Conservation (phyloP, 2,329 filamentous ascomycete species). For the Xylaria sp. region DNA sequence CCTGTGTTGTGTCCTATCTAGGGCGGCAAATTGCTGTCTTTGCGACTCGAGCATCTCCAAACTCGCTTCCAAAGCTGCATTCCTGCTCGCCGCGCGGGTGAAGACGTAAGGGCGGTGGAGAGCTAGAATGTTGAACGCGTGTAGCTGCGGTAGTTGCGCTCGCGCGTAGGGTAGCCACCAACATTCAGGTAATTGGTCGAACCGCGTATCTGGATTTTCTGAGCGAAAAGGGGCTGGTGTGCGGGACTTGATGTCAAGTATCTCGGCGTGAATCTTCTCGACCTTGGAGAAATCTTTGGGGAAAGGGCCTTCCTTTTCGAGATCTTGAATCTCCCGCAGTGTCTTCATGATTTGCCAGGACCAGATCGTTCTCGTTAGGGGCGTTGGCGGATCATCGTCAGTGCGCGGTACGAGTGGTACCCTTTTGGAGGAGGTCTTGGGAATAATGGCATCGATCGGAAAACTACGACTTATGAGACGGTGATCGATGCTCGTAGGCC, state of each 20-base stretch:
- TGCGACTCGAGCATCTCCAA: conserved; percentile 67
- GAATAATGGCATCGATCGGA: conserved; percentile 65
- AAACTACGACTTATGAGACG: conserved; percentile 59
- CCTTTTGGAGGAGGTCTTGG: conserved; percentile 59
- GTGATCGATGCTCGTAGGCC: conserved; percentile 66
- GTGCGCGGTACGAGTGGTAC: conserved; percentile 61
- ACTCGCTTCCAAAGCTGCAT: conserved; percentile 66
- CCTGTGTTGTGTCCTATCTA: conserved; percentile 64
- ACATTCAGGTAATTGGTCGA: conserved; percentile 64
- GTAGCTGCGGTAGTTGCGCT: conserved; percentile 59
- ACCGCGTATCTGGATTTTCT: conserved; percentile 67
- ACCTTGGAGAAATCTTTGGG: conserved; percentile 66
- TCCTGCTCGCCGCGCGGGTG: conserved; percentile 63
- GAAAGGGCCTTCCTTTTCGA: conserved; percentile 67
- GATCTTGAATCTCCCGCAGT: conserved; percentile 63
- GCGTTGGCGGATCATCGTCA: conserved; percentile 66
- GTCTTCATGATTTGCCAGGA: conserved; percentile 59
- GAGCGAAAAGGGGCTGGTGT: conserved; percentile 66
- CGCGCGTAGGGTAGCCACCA: conserved; percentile 63
- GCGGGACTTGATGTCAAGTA: conserved; percentile 59
- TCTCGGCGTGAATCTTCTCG: conserved; percentile 63
- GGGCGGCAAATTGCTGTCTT: conserved; percentile 59
- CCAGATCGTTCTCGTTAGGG: conserved; percentile 65
- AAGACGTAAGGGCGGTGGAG: conserved; percentile 73
- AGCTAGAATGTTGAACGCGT: conserved; percentile 67